A percentile compares a stretch with the other conserved stretches of the same genome.
phyloP scores from a whole-genome alignment of 345 rosid species.

The Brassica nigra region DNA sequence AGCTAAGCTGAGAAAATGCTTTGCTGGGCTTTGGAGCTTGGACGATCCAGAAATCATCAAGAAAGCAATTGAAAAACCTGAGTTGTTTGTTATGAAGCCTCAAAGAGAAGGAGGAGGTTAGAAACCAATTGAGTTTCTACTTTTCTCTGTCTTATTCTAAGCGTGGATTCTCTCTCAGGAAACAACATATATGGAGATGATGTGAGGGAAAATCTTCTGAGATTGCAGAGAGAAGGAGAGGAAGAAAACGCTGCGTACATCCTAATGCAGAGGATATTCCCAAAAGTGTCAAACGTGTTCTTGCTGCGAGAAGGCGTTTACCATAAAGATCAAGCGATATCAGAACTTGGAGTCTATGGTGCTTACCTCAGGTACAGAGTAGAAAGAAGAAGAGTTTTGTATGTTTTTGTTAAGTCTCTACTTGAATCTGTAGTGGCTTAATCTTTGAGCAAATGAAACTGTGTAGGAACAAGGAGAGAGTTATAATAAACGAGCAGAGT shows the following conservation, averaged over 20 bases:
- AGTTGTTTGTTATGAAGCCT: constrained; percentile 88
- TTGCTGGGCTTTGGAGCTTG: constrained; percentile 97
- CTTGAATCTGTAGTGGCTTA: neutral
- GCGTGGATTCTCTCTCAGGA: constrained; percentile 36
- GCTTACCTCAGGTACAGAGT: constrained; percentile 76
- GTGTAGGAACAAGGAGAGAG: constrained; percentile 82
- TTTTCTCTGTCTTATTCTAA: neutral
- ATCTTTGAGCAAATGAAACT: constrained; percentile 20
- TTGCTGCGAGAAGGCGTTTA: constrained; percentile 78
- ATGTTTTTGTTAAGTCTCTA: neutral
- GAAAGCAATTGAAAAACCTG: constrained; percentile 75
- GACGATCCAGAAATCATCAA: constrained; percentile 63
- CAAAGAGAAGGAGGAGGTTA: constrained; percentile 99
- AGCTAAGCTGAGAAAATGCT: constrained; percentile 72
- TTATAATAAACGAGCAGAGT: constrained; percentile 69
- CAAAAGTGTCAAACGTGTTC: constrained; percentile 56
- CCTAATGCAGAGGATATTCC: constrained; percentile 98
- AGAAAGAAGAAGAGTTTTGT: neutral
- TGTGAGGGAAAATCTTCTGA: constrained; percentile 73
- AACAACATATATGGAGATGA: constrained; percentile 88
- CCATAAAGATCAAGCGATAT: constrained; percentile 69
- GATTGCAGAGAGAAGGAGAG: constrained; percentile 60
- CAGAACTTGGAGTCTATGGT: constrained; percentile 89
- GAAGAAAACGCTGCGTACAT: constrained; percentile 90
- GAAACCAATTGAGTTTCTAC: neutral